Base-by-base conservation (phyloP, 2,329 filamentous ascomycete species). In the Arthrinium puccinioides region DNA sequence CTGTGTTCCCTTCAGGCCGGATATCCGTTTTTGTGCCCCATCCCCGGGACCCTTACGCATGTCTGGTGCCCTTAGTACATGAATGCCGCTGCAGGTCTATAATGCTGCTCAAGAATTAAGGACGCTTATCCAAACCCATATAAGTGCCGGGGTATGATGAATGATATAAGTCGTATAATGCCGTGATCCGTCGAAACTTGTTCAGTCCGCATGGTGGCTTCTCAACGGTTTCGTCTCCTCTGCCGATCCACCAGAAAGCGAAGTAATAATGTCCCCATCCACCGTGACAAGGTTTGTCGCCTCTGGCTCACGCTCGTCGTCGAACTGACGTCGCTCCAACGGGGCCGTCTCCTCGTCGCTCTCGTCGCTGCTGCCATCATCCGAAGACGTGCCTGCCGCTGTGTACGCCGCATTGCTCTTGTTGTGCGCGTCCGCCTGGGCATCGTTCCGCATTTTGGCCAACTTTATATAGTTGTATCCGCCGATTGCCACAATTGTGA, bases 391-490 rank as follows among this genome's bases (percentile, higher is more conserved):
- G 40, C 49, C 49, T 4, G 48, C 49, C 15, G 48, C 49, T 30
- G 52, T 49, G 11, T 59, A 55, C 9, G 48, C 45, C 10, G 48
- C 45, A 13, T 10, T 27, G 6, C 52, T 57, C 40, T 58, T 51
- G 39, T 64, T 64, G 21, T 75, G 71, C 2, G 69, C 70, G 20
- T 70, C 65, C 23, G 60, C 54, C 50, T 69, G 69, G 2, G 88
- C 87, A 10, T 95, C 85, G 38, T 74, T 65, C 32, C 86, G 76
- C 92, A 98, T 96, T 61, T 85, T 87, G 33, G 69, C 72, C 45
- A 97, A 87, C 60, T 98, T 97, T 60, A 97, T 81, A 56, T 86
- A 96, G 55, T 98, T 98, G 63, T 98, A 98, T 11, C 81, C 79
- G 5, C 69, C 80, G 45, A 98, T 98, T 46, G 87, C 89, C 28